Percentiles rank a stretch among this genome's conserved stretches.
Conservation (phyloP, 352 stramenopile species). For the Phytophthora pistaciae region DNA sequence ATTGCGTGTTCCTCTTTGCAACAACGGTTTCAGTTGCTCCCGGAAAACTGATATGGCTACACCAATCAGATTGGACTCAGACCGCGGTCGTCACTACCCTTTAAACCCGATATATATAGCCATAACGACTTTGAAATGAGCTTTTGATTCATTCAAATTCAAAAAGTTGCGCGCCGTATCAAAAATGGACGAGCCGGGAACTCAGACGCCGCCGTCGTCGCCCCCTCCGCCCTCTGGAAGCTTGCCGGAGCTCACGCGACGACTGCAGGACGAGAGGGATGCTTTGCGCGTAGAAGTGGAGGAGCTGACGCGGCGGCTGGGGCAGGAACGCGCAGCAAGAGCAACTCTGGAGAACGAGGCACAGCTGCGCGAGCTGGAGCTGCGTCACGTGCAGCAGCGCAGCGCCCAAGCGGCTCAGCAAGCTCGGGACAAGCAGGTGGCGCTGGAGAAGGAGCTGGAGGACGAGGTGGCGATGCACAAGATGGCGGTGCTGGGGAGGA, state of each 20-base stretch:
- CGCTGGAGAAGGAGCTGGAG: constrained; percentile 73
- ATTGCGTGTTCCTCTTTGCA: constrained; percentile 12
- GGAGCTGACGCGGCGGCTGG: constrained; percentile 54
- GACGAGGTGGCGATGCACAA: constrained; percentile 62
- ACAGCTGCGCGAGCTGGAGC: constrained; percentile 72
- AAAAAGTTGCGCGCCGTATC: constrained; percentile 24
- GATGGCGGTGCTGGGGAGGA: constrained; percentile 60
- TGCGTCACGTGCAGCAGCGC: constrained; percentile 74
- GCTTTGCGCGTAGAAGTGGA: constrained; percentile 57
- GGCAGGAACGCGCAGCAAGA: constrained; percentile 45
- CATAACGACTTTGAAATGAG: constrained; percentile 12
- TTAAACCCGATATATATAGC: constrained; percentile 4
- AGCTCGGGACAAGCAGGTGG: constrained; percentile 52
- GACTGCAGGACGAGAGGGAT: constrained; percentile 72
- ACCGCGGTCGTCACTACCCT: background rate
- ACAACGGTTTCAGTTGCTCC: background rate
- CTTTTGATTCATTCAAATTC: constrained; percentile 27
- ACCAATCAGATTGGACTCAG: background rate
- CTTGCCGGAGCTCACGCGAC: constrained; percentile 69
- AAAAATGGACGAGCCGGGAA: constrained; percentile 19
- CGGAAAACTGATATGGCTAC: background rate
- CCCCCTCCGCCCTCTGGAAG: constrained; percentile 22
- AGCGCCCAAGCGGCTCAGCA: constrained; percentile 57
- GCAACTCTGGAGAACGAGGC: constrained; percentile 65
- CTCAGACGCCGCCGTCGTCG: constrained; percentile 14